A percentile compares a stretch with the other conserved stretches of the same genome.
These are phyloP conservation scores for Aphanomyces astaci DNA, from an alignment of 352 stramenopile species.

Conservation along the genomic window DNA sequence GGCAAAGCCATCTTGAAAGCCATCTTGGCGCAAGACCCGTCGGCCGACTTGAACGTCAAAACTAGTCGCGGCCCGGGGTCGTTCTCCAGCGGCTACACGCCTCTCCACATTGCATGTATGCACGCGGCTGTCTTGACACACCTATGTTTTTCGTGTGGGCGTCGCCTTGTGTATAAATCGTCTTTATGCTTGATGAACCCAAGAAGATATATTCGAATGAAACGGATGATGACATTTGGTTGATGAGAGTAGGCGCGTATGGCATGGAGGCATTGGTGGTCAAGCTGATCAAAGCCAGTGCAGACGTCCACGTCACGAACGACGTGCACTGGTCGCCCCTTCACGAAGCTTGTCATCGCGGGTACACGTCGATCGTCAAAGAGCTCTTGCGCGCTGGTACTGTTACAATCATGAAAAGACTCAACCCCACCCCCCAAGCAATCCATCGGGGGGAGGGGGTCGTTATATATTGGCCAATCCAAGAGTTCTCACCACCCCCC, in stretches of 20 bases:
- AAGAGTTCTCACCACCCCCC: too few relatives aligned
- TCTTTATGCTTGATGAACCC: too few relatives aligned
- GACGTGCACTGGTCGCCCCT: constrained; percentile 67
- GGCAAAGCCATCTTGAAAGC: constrained; percentile 65
- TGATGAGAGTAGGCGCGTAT: constrained; percentile 35
- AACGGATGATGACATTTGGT: neutral
- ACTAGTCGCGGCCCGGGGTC: constrained; percentile 60
- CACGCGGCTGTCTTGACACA: too few relatives aligned
- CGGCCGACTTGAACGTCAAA: constrained; percentile 34
- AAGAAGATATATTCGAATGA: neutral
- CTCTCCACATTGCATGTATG: constrained; percentile 62
- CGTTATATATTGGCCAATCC: too few relatives aligned
- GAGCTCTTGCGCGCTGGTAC: constrained; percentile 51
- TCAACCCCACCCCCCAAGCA: too few relatives aligned
- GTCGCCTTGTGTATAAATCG: too few relatives aligned
- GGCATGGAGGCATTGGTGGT: constrained; percentile 58
- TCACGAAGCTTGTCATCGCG: constrained; percentile 68
- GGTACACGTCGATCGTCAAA: constrained; percentile 47
- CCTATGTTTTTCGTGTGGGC: too few relatives aligned
- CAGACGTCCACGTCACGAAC: constrained; percentile 59
- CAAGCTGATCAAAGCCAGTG: constrained; percentile 63
- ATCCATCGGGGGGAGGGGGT: neutral
- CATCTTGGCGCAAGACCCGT: constrained; percentile 42
- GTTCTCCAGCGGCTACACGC: constrained; percentile 72
- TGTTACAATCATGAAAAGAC: neutral